A percentile compares a stretch with the other conserved stretches of the same genome.
Evolutionary conservation across 257 asterid genomes (phyloP).

Genomic region (Nicotiana paniculata): DNA sequence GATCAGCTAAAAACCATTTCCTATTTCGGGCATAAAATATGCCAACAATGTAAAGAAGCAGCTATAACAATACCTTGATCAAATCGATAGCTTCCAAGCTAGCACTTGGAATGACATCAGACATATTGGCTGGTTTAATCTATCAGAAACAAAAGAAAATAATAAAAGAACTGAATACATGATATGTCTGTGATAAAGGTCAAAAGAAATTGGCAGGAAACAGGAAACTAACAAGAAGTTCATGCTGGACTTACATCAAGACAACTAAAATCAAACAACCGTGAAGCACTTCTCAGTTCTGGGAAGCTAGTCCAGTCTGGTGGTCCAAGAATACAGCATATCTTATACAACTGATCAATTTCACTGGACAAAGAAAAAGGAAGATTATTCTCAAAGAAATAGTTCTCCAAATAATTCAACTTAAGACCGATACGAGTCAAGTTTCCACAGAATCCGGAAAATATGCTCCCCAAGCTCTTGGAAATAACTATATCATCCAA

Average conservation of each 20-base stretch:
- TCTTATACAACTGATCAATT: conserved; percentile 90
- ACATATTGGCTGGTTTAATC: conserved; percentile 61
- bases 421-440: background rate
- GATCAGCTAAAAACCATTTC: background rate
- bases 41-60: background rate
- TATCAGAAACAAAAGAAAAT: conserved; percentile 24
- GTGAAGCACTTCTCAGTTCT: conserved; percentile 58
- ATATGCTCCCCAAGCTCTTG: background rate
- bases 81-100: conserved; percentile 83
- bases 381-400: background rate
- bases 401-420: background rate
- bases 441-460: background rate
- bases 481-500: background rate
- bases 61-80: conserved; percentile 51
- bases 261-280: conserved; percentile 46
- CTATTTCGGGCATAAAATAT: background rate
- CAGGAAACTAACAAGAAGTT: background rate
- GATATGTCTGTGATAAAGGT: conserved; percentile 1
- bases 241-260: conserved; percentile 47
- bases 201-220: background rate
- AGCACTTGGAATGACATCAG: conserved; percentile 68
- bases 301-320: conserved; percentile 83
- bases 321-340: conserved; percentile 79
- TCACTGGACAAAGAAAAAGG: conserved; percentile 48
- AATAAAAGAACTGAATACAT: background rate